Base-by-base conservation (phyloP, 164 flowering plant genomes). In the Amborella trichopoda region DNA sequence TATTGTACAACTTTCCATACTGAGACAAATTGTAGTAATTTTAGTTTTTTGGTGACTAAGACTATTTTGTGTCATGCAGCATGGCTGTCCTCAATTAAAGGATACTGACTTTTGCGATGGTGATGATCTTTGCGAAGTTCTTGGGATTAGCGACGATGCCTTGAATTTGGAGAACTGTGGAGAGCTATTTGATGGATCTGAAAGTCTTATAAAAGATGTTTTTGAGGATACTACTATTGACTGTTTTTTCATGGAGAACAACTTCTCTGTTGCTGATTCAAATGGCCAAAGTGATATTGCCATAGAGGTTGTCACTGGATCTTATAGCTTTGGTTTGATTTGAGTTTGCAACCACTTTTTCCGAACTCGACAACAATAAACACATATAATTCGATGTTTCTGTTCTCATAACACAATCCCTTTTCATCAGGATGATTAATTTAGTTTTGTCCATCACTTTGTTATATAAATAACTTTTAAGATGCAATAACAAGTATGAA, bases 161-260 rank as follows among this genome's bases (percentile, higher is more conserved):
- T 49, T 76, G 44, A 59, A 40, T 46, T 67, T 77, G 46, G 73
- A 60, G 34, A 33, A 41, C 24, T 40, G 44, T 10, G 66, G 64
- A 50, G 71, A 70, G 21, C 54, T 68, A n/a, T 55, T 75, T 48
- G 71, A 70, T 21, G 59, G 56, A 42, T 27, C 68, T 26, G 67
- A 55, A 41, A 60, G 50, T 59, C 64, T 52, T 28, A 20, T 70
- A 16, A 56, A 23, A 44, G 54, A 23, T 41, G 53, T 37, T 14
- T 33, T 59, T 24, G 73, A 68, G 44, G 61, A 72, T 53, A 64
- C 23, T 22, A 73, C 59, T 50, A 40, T 61, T 52, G 64, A 68
- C 44, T 56, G 64, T 67, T 58, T 65, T n/a, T 46, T 66, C 26
- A 58, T 67, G 63, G 76, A 68, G 50, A 76, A 74, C 40, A 71